Conservation (phyloP, 257 asterid species). For the Solanum chaucha region DNA sequence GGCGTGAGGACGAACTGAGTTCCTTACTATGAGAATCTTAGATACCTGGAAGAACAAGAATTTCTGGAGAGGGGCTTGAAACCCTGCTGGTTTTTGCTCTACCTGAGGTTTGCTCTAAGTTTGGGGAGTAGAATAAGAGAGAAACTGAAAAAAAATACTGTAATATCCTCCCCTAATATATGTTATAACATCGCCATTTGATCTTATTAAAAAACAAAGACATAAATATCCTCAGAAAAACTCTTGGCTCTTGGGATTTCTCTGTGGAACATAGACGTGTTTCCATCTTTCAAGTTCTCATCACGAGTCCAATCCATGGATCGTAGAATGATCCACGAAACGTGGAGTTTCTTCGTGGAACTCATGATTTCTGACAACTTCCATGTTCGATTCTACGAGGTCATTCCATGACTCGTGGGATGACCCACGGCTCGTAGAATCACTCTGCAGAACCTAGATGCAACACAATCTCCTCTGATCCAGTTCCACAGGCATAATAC, state of each 20-base stretch:
- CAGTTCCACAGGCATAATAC: not conserved
- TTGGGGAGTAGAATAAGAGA: not conserved
- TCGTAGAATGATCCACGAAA: not conserved
- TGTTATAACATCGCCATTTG: not conserved
- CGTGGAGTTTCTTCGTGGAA: not conserved
- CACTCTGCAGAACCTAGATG: not conserved
- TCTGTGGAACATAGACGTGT: not conserved
- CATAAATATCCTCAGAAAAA: not conserved
- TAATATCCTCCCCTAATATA: not conserved
- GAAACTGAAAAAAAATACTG: too few relatives aligned
- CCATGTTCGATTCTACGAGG: not conserved
- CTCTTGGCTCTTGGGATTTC: not conserved
- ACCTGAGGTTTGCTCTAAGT: not conserved
- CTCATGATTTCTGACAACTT: not conserved
- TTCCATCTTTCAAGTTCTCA: not conserved
- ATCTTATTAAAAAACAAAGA: not conserved
- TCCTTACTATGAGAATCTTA: not conserved
- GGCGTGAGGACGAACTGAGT: not conserved
- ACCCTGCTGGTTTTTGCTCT: not conserved
- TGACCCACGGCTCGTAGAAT: not conserved
- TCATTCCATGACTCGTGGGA: not conserved
- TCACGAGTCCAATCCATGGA: not conserved
- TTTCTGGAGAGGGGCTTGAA: not conserved
- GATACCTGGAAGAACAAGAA: not conserved
- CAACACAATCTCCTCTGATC: not conserved